Base-by-base conservation (phyloP, 1,284 basidiomycete species). In the Coniferiporia weirii region DNA sequence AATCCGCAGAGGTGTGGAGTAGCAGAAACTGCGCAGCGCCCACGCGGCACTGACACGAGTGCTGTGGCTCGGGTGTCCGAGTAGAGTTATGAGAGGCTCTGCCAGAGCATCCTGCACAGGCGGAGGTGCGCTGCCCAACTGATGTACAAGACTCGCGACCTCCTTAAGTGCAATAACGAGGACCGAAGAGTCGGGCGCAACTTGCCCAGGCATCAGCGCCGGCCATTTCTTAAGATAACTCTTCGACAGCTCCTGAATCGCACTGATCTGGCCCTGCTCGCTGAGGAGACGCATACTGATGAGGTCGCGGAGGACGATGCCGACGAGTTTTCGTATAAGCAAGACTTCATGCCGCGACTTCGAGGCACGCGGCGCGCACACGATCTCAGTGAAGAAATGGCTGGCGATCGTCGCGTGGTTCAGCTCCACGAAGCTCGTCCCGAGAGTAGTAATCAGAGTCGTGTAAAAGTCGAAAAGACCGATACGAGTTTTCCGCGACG, bases 401-500 rank as follows among this genome's bases (percentile, higher is more conserved):
- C 77, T 76, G 38, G 93, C 79, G 58, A 98, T 82, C 40, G 87
- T 77, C 9, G 83, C 77, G 67, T 97, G 99, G 70, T 96, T 90
- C 32, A 75, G 71, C 69, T 98, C 95, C 46, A 94, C 84, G 72
- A 93, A 99, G 0, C 73, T 70, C 0, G 85, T 63, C 0, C 95
- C 96, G 4, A 98, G 84, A 6, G 80, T 77, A 0, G 81, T 82
- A 58, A 98, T 79, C 1, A 97, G 73, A 0, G 89, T 83, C 1
- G 86, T 82, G 68, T 98, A 98, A 64, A 93, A 88, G 66, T 97
- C 93, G 68, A 98, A 88, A 36, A 98, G 81, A 4, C 93, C 94
- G 44, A 93, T 86, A 20, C 89, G 83, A 1, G 84, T 82, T 71
- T 87, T 88, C 55, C 90, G 83, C 1, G 86, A 79, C 0, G 82